These are phyloP conservation scores for Corylus heterophylla DNA, from an alignment of 306 rosid species.

Conservation along the genomic window DNA sequence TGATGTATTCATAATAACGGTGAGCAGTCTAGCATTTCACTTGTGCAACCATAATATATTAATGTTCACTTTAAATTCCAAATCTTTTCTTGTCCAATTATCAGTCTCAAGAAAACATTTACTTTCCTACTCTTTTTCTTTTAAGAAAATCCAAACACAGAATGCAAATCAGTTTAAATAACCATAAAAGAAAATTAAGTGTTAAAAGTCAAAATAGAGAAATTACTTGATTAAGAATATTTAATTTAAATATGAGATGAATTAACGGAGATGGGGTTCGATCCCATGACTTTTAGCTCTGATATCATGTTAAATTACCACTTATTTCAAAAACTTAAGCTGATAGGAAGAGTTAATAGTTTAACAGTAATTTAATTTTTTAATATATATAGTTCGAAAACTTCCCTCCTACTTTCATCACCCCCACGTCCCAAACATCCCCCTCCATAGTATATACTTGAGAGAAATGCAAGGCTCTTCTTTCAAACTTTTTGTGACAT, in stretches of 20 bases:
- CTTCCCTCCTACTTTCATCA: conserved; percentile 23
- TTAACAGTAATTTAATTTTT: too few relatives aligned
- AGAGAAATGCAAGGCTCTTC: conserved; percentile 35
- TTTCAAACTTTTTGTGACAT: conserved; percentile 21
- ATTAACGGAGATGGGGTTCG: too few relatives aligned
- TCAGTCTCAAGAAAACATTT: neutral
- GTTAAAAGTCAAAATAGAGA: too few relatives aligned
- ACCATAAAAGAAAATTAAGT: too few relatives aligned
- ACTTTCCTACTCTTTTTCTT: neutral
- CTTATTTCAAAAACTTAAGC: too few relatives aligned
- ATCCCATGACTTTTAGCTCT: too few relatives aligned
- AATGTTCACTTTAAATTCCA: neutral
- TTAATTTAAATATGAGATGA: too few relatives aligned
- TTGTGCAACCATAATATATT: neutral
- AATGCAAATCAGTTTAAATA: neutral
- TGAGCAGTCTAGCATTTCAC: neutral
- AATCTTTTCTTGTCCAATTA: neutral
- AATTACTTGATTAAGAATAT: too few relatives aligned
- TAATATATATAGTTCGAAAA: neutral
- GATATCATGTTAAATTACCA: too few relatives aligned
- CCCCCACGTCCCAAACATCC: neutral
- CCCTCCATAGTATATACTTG: too few relatives aligned
- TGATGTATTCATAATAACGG: too few relatives aligned
- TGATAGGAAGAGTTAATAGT: too few relatives aligned
- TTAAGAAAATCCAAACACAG: neutral